Evolutionary conservation across 441 rosid genomes (phyloP).

Genomic region (Mallotus repandus): DNA sequence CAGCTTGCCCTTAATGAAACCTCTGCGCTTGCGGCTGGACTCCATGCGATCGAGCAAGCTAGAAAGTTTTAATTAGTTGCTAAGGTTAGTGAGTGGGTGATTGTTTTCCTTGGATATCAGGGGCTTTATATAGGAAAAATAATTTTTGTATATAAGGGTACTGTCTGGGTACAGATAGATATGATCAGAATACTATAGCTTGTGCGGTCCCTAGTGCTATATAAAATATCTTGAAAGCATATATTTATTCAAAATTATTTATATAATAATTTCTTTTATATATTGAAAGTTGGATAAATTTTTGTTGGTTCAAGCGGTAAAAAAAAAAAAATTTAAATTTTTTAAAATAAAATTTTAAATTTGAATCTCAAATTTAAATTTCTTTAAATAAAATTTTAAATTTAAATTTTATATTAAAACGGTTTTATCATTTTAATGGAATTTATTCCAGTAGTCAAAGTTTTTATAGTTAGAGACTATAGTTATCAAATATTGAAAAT

Average conservation of each 20-base stretch:
- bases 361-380: no score
- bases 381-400: no score
- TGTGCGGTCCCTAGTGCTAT: constrained; percentile 35
- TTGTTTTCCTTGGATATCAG: constrained; percentile 1
- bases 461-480: no score
- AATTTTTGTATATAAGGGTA: neutral
- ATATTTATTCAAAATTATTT: neutral
- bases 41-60: constrained; percentile 29
- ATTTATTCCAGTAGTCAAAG: no score
- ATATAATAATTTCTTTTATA: no score
- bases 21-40: constrained; percentile 43
- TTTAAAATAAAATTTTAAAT: no score
- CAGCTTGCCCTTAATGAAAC: constrained; percentile 56
- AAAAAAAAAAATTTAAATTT: no score
- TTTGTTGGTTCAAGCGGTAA: no score
- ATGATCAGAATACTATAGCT: constrained; percentile 8
- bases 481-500: no score
- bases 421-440: no score
- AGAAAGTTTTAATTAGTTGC: neutral
- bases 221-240: constrained; percentile 22
- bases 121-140: constrained; percentile 25
- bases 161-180: constrained; percentile 16
- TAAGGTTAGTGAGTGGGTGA: neutral
- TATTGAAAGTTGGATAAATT: no score
- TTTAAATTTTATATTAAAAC: no score